Evolutionary conservation across 371 early-diverging fungal species (phyloP).

Genomic region (Rhizopus delemar): DNA sequence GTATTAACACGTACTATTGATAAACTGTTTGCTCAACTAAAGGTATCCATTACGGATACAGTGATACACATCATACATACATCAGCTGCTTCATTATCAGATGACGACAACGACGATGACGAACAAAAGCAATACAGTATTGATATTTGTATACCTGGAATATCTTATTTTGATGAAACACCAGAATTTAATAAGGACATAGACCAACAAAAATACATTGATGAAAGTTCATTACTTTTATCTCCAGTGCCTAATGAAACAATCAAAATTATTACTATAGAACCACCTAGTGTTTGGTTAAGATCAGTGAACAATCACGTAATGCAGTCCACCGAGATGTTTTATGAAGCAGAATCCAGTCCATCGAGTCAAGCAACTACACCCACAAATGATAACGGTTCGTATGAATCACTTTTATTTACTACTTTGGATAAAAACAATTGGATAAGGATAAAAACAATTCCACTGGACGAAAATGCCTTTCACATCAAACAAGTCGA

Average conservation of each 20-base stretch:
- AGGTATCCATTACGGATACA: constrained; percentile 57
- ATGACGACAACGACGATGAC: constrained; percentile 11
- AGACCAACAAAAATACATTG: constrained; percentile 12
- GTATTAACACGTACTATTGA: constrained; percentile 70
- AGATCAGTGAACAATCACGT: constrained; percentile 17
- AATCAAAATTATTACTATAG: constrained; percentile 43
- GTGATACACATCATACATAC: constrained; percentile 55
- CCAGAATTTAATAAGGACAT: constrained; percentile 44
- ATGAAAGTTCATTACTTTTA: constrained; percentile 46
- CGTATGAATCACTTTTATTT: constrained; percentile 46
- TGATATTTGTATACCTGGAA: constrained; percentile 56
- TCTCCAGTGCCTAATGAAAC: constrained; percentile 39
- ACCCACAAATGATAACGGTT: constrained; percentile 23
- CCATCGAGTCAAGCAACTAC: constrained; percentile 33
- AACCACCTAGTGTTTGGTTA: constrained; percentile 44
- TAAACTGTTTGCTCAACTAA: constrained; percentile 66
- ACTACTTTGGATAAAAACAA: constrained; percentile 43
- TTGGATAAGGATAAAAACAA: constrained; percentile 38
- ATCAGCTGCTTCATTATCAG: constrained; percentile 39
- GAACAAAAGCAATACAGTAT: constrained; percentile 48
- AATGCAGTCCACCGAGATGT: not conserved
- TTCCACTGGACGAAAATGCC: constrained; percentile 20
- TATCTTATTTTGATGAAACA: constrained; percentile 65
- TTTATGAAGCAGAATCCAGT: constrained; percentile 17
- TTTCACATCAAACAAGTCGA: constrained; percentile 34